Evolutionary conservation across 345 rosid genomes (phyloP), one percentile per base, ranked within the genome.

Genomic region (Aquilaria yunnanensis): DNA sequence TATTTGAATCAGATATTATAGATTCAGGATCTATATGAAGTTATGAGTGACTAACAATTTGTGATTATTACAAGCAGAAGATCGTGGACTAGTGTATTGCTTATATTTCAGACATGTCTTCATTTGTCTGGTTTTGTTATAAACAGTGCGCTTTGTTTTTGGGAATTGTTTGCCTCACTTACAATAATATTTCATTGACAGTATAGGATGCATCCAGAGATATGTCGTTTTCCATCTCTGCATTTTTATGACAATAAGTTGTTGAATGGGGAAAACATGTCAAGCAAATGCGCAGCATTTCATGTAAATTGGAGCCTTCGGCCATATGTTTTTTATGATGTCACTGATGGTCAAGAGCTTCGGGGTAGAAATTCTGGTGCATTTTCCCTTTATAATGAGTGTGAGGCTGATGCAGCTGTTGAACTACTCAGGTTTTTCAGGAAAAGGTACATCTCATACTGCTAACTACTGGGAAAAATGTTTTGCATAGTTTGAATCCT

Each of bases 131-230:
- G 43, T 5, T 37, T 5, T 9, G 5, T 37, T 37, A 37, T 37
- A 37, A 37, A 1, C 43, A 37, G 5, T 37, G 8, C 8, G 43
- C 5, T 37, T 37, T 9, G 8, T 37, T 37, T 37, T 37, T 23
- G 7, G 5, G 43, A 37, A 37, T 37, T 5, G 43, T 9, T 37
- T 5, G 5, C 43, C 43, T 37, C 43, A 37, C 2, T 5, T 5
- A 37, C 3, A 3, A 4, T 37, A 23, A 23, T 68, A 51, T 62
- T n/a, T 63, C 72, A 43, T 62, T 72, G 74, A 63, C 98, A 93
- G 98, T 93, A 93, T 75, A 77, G 99, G 85, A 93, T 93, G 99
- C 96, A 93, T 68, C 97, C 99, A n/a, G 99, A 86, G 62, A 93
- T 93, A 72, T 86, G 89, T 71, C 71, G 59, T 67, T 94, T 94